Base-by-base conservation (phyloP, 1,139 yeast species). In the Nakaseomyces kungkrabaensis region DNA sequence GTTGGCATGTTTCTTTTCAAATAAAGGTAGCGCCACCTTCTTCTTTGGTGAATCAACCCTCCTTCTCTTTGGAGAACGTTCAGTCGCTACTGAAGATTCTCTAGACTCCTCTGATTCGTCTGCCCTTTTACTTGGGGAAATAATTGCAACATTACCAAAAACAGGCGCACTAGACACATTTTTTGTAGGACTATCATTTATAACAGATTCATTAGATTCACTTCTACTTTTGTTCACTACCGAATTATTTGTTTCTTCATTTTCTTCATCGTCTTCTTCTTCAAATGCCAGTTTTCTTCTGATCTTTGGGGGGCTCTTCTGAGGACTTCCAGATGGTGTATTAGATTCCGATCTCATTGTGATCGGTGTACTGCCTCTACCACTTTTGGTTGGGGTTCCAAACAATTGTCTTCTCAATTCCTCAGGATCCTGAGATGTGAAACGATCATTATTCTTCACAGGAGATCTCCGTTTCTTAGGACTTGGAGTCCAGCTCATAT, bases 201-300 rank as follows among this genome's bases (percentile, higher is more conserved):
- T 37, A 22, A 10, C 10, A 24, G 37, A 9, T 8, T 5, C 29
- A 22, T 43, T 24, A 8, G 36, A 29, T 11, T 29, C 37, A 22
- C 13, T 10, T 42, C 37, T 32, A 24, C 9, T 38, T 4, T 17
- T 13, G 7, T 7, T 7, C 6, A 37, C 26, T 17, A 22, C 26
- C 6, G 41, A 17, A 8, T 5, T n/a, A 17, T 13, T n/a, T 7
- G 7, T 34, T 10, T 34, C 17, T 34, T 10, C 25, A 6, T 17
- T 36, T 2, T 13, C 42, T 5, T 25, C 56, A 8, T 55, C 57
- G 11, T 54, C 57, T 25, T 59, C 68, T 48, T 54, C 61, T 52
- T 58, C 79, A 50, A 65, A 65, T 1, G 62, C 62, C 48, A 65
- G 49, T 47, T 59, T 63, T 47, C 68, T 60, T 53, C 68, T 57